Evolutionary conservation across 2,329 filamentous ascomycete genomes (phyloP).

Genomic region (Colletotrichum sp.): DNA sequence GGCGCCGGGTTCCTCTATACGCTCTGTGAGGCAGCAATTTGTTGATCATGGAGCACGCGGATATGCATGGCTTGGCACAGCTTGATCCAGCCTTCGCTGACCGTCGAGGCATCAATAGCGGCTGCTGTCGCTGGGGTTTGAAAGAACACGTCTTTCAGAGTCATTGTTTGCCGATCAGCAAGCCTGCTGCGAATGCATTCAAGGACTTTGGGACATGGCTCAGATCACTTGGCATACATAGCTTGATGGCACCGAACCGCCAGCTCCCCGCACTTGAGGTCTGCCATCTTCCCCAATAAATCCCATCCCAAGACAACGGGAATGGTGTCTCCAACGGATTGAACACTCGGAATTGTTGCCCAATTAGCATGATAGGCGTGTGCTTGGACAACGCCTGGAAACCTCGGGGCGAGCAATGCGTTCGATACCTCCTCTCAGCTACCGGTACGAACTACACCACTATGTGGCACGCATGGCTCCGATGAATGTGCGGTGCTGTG

Average conservation of each 20-base stretch:
- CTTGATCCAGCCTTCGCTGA: not conserved
- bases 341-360: not conserved
- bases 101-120: not conserved
- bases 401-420: not conserved
- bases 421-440: not conserved
- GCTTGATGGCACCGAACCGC: not conserved
- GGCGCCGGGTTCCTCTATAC: not conserved
- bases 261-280: not conserved
- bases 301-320: not conserved
- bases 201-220: not conserved
- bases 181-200: not conserved
- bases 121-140: not conserved
- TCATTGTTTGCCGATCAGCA: not conserved
- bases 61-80: not conserved
- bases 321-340: not conserved
- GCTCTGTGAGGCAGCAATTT: not conserved
- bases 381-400: not conserved
- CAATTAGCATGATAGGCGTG: not conserved
- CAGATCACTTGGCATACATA: not conserved
- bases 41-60: not conserved
- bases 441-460: not conserved
- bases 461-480: not conserved
- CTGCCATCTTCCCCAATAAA: not conserved
- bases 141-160: not conserved
- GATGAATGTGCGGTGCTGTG: not conserved